Conservation (phyloP, 1,139 yeast genomes). For the Hemisphaericaspora lyxosophila region DNA sequence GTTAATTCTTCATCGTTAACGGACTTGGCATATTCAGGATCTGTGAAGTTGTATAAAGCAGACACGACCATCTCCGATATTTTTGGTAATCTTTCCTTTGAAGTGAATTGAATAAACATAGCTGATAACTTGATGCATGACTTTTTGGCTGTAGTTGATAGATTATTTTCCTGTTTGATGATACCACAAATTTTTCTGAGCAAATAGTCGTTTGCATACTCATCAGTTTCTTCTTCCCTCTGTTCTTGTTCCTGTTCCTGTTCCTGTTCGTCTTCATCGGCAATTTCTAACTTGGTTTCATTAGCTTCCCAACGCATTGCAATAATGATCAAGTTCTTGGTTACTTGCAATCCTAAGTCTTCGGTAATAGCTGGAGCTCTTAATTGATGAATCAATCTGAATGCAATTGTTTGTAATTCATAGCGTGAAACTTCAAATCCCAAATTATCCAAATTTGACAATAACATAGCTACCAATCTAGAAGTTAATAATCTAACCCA, state of each 20-base stretch:
- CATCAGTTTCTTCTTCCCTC: constrained; percentile 43
- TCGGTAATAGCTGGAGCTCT: constrained; percentile 75
- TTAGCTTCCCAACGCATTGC: constrained; percentile 62
- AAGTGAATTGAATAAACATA: constrained; percentile 53
- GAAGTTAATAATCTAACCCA: constrained; percentile 81
- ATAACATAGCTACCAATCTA: constrained; percentile 56
- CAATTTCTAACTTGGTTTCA: constrained; percentile 34
- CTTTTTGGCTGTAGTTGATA: constrained; percentile 59
- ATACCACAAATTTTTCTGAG: constrained; percentile 59
- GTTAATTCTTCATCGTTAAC: constrained; percentile 53
- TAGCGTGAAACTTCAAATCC: constrained; percentile 32
- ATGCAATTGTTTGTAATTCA: constrained; percentile 63
- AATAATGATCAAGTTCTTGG: constrained; percentile 65
- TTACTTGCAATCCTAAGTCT: constrained; percentile 61
- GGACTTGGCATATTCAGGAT: constrained; percentile 38
- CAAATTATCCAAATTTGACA: constrained; percentile 40
- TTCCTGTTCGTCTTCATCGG: constrained; percentile 13
- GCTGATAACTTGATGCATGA: constrained; percentile 63
- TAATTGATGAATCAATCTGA: constrained; percentile 71
- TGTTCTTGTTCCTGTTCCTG: constrained; percentile 24
- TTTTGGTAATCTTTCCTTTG: constrained; percentile 33
- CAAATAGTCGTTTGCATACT: constrained; percentile 71
- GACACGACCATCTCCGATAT: constrained; percentile 52
- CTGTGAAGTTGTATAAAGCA: constrained; percentile 59
- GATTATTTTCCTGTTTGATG: constrained; percentile 61